Conservation (phyloP, 164 flowering plant species). For the Aristolochia contorta region DNA sequence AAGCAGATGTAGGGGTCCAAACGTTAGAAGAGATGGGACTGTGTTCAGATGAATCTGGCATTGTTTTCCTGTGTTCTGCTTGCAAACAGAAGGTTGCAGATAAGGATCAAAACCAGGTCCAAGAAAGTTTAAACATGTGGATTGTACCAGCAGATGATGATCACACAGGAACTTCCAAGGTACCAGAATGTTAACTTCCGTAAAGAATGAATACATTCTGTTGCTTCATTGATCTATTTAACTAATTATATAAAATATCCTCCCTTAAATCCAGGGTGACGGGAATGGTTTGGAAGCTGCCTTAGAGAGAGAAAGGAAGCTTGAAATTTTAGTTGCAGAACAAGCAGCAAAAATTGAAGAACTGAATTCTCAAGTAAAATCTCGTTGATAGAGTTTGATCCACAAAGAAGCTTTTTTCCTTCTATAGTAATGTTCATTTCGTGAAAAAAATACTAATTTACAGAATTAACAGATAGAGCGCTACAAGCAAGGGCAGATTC, state of each 20-base stretch:
- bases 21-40: conserved; percentile 24
- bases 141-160: conserved; percentile 20
- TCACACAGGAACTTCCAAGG: conserved; percentile 22
- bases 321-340: conserved; percentile 54
- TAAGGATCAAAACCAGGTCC: conserved; percentile 21
- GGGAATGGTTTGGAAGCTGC: conserved; percentile 21
- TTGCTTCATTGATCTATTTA: no score
- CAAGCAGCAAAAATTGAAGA: conserved; percentile 74
- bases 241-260: background rate
- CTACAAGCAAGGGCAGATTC: conserved; percentile 25
- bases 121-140: conserved; percentile 43
- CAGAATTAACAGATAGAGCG: conserved; percentile 41
- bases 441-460: background rate
- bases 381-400: background rate
- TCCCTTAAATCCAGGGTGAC: conserved; percentile 10
- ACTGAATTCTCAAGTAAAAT: conserved; percentile 46
- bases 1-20: conserved; percentile 40
- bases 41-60: conserved; percentile 14
- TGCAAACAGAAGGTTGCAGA: conserved; percentile 29
- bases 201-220: no score
- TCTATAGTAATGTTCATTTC: no score
- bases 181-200: background rate
- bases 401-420: background rate
- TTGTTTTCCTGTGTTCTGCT: conserved; percentile 44
- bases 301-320: conserved; percentile 37